Percentiles rank a stretch among this genome's conserved stretches.
Conservation (phyloP, 2,329 filamentous ascomycete genomes). For the Curvularia lunata region DNA sequence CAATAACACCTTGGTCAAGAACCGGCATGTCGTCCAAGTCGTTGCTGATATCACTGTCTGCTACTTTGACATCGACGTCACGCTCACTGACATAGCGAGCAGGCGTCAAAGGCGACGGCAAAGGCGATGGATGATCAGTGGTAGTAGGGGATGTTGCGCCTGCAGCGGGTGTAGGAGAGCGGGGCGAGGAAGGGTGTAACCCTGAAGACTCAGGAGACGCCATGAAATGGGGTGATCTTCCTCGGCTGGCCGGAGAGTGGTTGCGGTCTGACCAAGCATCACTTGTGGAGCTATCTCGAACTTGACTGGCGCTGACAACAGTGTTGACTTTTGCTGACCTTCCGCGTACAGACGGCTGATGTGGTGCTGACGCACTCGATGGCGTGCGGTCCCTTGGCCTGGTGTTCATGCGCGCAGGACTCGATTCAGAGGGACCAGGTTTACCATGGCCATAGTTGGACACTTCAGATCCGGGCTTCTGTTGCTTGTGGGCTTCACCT, state of each 20-base stretch:
- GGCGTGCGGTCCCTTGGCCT: slow-evolving; percentile 25
- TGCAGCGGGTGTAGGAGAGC: slow-evolving; percentile 32
- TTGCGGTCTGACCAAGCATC: slow-evolving; percentile 29
- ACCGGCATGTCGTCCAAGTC: slow-evolving; percentile 39
- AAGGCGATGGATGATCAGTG: slow-evolving; percentile 37
- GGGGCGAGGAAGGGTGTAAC: slow-evolving; percentile 40
- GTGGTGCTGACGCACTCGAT: slow-evolving; percentile 29
- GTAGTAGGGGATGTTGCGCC: slow-evolving; percentile 42
- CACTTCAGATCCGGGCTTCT: slow-evolving; percentile 23
- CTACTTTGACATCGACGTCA: slow-evolving; percentile 45
- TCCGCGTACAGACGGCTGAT: slow-evolving; percentile 33
- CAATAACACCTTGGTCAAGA: slow-evolving; percentile 34
- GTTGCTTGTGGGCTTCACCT: slow-evolving; percentile 41
- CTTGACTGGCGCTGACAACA: slow-evolving; percentile 24
- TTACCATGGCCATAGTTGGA: slow-evolving; percentile 25
- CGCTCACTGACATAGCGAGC: slow-evolving; percentile 34
- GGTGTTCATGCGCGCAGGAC: slow-evolving; percentile 30
- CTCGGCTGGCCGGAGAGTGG: slow-evolving; percentile 21
- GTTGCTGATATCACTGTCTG: slow-evolving; percentile 44
- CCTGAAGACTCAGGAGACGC: slow-evolving; percentile 40
- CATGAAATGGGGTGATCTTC: slow-evolving; percentile 29
- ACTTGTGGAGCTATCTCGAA: slow-evolving; percentile 41
- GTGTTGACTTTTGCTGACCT: slow-evolving; percentile 30
- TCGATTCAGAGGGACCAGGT: slow-evolving; percentile 38
- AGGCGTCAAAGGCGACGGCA: slow-evolving; percentile 48